A percentile compares a stretch with the other conserved stretches of the same genome.
phyloP scores from a whole-genome alignment of 176 grass and related monocot species.

The Hsuehochloa calcarea region DNA sequence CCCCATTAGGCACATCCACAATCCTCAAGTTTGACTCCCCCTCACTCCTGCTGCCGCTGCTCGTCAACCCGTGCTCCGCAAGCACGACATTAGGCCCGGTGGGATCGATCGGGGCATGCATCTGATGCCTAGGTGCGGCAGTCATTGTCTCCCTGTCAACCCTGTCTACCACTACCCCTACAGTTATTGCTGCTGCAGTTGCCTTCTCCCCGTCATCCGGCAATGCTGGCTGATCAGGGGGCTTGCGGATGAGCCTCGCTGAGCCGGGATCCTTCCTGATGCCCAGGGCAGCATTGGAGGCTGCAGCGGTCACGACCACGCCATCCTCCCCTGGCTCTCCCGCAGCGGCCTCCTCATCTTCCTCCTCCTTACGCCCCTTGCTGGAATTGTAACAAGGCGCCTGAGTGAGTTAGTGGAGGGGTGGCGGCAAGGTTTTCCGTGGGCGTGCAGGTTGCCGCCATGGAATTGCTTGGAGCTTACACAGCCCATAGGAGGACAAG shows the following conservation, averaged over 20 bases:
- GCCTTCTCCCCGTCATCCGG: background rate
- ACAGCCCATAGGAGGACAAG: conserved; percentile 43
- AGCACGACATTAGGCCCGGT: background rate
- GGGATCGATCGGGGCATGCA: background rate
- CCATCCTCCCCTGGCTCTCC: too few relatives aligned
- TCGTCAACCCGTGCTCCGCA: background rate
- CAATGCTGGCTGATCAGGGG: background rate
- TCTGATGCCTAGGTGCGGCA: background rate
- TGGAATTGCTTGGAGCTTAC: conserved; percentile 46
- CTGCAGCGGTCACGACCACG: background rate
- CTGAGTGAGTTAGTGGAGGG: conserved; percentile 33
- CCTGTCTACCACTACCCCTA: background rate
- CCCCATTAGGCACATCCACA: conserved; percentile 27
- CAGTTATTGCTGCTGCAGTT: background rate
- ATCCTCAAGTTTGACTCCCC: background rate
- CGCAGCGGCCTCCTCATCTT: background rate
- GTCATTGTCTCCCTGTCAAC: background rate
- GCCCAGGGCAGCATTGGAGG: background rate
- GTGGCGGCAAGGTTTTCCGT: conserved; percentile 12
- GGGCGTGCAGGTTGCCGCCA: background rate
- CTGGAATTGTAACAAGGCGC: conserved; percentile 41
- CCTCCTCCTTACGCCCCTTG: conserved; percentile 36
- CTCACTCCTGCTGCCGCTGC: background rate
- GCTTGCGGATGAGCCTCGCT: conserved; percentile 34
- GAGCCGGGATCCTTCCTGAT: too few relatives aligned